Conservation (phyloP, 495 filamentous ascomycete species). For the Podospora tetraspora region DNA sequence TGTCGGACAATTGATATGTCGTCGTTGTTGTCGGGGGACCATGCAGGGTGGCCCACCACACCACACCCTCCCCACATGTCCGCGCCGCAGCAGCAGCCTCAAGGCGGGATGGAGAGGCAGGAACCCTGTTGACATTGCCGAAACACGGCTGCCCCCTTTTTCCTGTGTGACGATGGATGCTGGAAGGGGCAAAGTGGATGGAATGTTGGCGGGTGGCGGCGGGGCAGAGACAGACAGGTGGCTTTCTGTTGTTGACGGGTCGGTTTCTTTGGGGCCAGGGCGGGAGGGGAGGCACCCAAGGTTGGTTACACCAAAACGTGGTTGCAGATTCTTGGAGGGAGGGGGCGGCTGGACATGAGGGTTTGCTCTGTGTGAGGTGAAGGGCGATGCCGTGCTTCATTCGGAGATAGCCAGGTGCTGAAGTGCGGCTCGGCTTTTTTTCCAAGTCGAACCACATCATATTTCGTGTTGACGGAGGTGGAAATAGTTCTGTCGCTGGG, state of each 20-base stretch:
- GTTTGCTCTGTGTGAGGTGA: background rate
- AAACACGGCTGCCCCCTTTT: background rate
- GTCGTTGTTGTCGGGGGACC: background rate
- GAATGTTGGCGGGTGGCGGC: background rate
- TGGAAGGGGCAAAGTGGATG: background rate
- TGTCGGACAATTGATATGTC: background rate
- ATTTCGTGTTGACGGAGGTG: background rate
- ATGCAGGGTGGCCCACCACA: background rate
- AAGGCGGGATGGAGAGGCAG: background rate
- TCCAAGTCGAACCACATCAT: no score
- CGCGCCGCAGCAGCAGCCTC: background rate
- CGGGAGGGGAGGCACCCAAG: no score
- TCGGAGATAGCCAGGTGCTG: background rate
- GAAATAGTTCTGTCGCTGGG: background rate
- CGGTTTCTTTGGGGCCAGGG: background rate
- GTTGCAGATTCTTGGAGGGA: background rate
- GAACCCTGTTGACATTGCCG: background rate
- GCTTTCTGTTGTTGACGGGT: background rate
- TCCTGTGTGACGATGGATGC: background rate
- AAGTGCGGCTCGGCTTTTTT: no score
- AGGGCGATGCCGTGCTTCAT: background rate
- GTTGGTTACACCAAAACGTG: background rate
- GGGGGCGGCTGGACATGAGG: background rate
- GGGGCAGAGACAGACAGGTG: background rate
- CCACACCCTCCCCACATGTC: background rate